Conservation (phyloP, 495 filamentous ascomycete species). For the Penicillium goetzii region DNA sequence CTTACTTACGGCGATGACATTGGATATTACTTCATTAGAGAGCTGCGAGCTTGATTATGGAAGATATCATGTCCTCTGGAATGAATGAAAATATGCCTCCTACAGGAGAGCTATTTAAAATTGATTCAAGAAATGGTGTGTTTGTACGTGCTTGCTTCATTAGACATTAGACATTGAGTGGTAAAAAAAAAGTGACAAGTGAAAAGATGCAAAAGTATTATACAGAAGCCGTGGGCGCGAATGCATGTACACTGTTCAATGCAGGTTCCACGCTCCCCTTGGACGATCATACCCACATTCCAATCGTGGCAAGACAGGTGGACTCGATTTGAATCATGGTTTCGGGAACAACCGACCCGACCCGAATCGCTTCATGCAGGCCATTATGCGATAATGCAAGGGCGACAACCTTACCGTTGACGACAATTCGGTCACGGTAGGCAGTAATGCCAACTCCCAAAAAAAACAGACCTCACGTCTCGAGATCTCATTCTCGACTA, state of each 20-base stretch:
- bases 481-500: background rate
- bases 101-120: background rate
- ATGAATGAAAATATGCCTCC: background rate
- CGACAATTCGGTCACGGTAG: background rate
- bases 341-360: background rate
- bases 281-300: background rate
- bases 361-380: background rate
- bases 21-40: background rate
- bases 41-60: background rate
- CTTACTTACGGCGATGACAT: constrained; percentile 1
- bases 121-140: background rate
- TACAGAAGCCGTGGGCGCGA: background rate
- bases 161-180: constrained; percentile 11
- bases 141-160: constrained; percentile 5
- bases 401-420: background rate
- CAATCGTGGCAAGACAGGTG: background rate
- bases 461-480: background rate
- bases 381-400: background rate
- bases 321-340: background rate
- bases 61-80: constrained; percentile 1
- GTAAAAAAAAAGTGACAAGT: background rate
- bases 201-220: background rate
- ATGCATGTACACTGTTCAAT: constrained; percentile 1
- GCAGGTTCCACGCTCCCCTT: background rate
- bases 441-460: background rate